Evolutionary conservation across 495 filamentous ascomycete genomes (phyloP).

Genomic region (Aspergillus biplanus): DNA sequence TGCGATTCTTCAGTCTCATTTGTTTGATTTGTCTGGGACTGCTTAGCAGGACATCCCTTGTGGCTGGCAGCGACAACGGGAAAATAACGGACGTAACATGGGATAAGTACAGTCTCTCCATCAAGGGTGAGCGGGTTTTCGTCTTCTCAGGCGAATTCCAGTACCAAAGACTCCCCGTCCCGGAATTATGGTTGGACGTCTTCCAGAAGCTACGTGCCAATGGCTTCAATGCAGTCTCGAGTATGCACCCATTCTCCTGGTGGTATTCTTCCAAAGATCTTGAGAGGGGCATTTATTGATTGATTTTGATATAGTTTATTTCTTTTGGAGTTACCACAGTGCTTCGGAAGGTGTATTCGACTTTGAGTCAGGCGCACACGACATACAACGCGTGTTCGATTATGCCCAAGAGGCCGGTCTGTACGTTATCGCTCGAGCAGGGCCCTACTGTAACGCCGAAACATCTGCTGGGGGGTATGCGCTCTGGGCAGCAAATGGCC

Average conservation of each 20-base stretch:
- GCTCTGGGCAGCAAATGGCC: slow-evolving; percentile 56
- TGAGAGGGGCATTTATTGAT: not conserved
- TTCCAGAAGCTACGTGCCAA: slow-evolving; percentile 64
- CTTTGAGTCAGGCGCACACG: slow-evolving; percentile 57
- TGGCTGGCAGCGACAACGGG: slow-evolving; percentile 34
- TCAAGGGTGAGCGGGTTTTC: slow-evolving; percentile 60
- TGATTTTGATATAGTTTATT: slow-evolving; percentile 43
- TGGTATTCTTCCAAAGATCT: not conserved
- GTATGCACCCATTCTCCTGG: slow-evolving; percentile 13
- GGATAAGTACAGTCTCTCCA: slow-evolving; percentile 61
- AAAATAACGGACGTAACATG: slow-evolving; percentile 33
- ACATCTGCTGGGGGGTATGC: slow-evolving; percentile 54
- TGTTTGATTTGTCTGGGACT: slow-evolving; percentile 36
- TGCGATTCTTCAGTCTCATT: slow-evolving; percentile 27
- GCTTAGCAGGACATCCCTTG: slow-evolving; percentile 35
- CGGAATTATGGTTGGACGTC: slow-evolving; percentile 63
- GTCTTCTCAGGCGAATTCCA: slow-evolving; percentile 64
- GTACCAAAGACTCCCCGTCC: slow-evolving; percentile 59
- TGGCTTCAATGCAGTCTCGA: slow-evolving; percentile 56
- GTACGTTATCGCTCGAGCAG: slow-evolving; percentile 61
- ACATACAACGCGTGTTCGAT: slow-evolving; percentile 57
- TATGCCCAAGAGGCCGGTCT: slow-evolving; percentile 34
- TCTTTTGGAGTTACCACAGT: slow-evolving; percentile 61
- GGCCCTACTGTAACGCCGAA: slow-evolving; percentile 63
- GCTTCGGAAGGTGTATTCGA: slow-evolving; percentile 54